Percentiles rank a stretch among this genome's conserved stretches.
Conservation (phyloP, 805 yeast genomes). For the Zygosaccharomyces rouxii region DNA sequence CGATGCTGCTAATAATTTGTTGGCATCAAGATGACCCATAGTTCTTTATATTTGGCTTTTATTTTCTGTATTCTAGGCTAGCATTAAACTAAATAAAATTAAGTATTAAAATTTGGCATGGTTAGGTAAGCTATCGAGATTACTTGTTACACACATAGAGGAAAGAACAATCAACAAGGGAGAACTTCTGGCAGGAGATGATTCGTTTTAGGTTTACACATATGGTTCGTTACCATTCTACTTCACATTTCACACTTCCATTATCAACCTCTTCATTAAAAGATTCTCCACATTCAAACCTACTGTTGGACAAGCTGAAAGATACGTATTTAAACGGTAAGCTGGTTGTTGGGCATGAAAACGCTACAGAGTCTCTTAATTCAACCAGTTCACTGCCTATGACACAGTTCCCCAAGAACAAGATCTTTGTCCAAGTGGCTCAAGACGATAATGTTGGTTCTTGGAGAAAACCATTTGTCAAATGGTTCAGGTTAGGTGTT, state of each 20-base stretch:
- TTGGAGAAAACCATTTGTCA: slow-evolving; percentile 31
- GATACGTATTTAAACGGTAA: slow-evolving; percentile 3
- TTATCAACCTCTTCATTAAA: not conserved
- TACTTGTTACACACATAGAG: too few species aligned
- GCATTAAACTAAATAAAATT: slow-evolving; percentile 4
- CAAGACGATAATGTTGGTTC: slow-evolving; percentile 19
- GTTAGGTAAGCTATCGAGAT: too few species aligned
- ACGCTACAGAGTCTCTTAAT: slow-evolving; percentile 18
- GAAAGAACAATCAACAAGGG: not conserved
- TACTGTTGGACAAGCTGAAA: slow-evolving; percentile 6
- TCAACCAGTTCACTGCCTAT: slow-evolving; percentile 34
- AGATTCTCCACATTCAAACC: slow-evolving; percentile 11
- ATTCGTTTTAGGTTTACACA: not conserved
- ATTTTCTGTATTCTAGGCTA: not conserved
- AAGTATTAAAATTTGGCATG: not conserved
- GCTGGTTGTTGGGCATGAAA: slow-evolving; percentile 3
- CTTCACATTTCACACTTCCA: not conserved
- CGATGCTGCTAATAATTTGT: slow-evolving; percentile 25
- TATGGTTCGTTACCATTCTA: not conserved
- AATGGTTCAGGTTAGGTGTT: slow-evolving; percentile 44
- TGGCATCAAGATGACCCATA: slow-evolving; percentile 6
- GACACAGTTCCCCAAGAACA: slow-evolving; percentile 25
- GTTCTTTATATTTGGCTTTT: not conserved
- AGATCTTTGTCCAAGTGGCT: slow-evolving; percentile 30
- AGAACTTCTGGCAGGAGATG: not conserved